phyloP scores from a whole-genome alignment of 2,329 filamentous ascomycete genomes.

The Periconia digitata region DNA sequence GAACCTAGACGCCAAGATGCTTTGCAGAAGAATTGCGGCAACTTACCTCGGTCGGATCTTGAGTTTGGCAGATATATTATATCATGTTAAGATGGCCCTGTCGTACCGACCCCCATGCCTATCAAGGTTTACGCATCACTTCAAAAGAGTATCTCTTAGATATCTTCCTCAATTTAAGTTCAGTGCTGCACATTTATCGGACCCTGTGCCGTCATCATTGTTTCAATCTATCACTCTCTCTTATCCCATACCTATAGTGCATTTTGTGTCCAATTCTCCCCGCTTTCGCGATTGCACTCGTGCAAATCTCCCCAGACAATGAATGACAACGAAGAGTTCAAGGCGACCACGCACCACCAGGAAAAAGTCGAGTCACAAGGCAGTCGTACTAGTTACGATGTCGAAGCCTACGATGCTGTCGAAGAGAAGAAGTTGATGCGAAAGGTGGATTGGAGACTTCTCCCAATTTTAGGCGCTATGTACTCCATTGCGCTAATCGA shows the following conservation, averaged over 20 bases:
- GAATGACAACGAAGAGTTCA: slow-evolving; percentile 18
- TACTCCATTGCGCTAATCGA: slow-evolving; percentile 16
- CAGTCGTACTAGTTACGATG: slow-evolving; percentile 2
- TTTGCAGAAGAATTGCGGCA: neutral
- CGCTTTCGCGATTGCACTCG: too few relatives aligned
- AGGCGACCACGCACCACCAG: slow-evolving; percentile 7
- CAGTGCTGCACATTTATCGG: neutral
- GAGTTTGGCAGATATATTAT: neutral
- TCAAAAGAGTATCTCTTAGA: too few relatives aligned
- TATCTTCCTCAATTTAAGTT: neutral
- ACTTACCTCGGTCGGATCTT: neutral
- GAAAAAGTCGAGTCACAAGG: slow-evolving; percentile 8
- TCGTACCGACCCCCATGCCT: too few relatives aligned
- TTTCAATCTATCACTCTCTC: neutral
- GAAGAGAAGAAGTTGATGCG: slow-evolving; percentile 25
- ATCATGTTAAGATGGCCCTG: neutral
- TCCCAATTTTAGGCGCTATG: slow-evolving; percentile 15
- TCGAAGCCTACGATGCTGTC: slow-evolving; percentile 14
- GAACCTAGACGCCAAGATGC: neutral
- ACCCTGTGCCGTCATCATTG: neutral
- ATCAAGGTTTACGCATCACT: too few relatives aligned
- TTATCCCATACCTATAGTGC: neutral
- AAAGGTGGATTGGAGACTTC: slow-evolving; percentile 14
- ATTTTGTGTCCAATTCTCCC: neutral
- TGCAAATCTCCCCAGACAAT: slow-evolving; percentile 5